These are phyloP conservation scores for Leccinum pseudoinsigne DNA, from an alignment of 1,284 basidiomycete species.

Conservation along the genomic window DNA sequence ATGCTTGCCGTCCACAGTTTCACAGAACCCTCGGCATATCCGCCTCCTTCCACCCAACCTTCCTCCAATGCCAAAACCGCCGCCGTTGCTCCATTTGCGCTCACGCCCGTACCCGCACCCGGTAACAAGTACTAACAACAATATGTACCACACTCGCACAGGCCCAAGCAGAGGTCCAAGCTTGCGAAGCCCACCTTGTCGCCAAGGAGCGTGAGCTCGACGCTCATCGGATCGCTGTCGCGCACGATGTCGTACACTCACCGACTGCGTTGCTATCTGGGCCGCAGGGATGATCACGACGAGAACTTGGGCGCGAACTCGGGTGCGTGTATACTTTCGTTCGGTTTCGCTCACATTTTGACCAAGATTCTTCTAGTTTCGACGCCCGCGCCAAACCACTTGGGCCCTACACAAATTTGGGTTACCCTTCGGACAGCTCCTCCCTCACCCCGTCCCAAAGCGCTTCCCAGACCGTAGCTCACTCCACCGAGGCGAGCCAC, in stretches of 20 bases:
- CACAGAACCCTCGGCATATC: no score
- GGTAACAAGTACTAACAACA: no score
- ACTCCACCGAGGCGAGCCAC: not conserved
- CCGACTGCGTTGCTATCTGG: constrained; percentile 68
- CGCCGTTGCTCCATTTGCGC: no score
- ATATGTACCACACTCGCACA: constrained; percentile 49
- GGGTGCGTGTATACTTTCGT: not conserved
- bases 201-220: constrained; percentile 65
- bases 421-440: not conserved
- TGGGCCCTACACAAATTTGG: not conserved
- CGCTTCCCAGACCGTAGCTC: not conserved
- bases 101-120: no score
- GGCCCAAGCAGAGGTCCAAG: constrained; percentile 74
- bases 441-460: not conserved
- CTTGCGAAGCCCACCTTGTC: constrained; percentile 72
- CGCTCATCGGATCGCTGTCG: constrained; percentile 46
- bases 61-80: no score
- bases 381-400: not conserved
- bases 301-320: no score
- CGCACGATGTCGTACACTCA: constrained; percentile 62
- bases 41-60: no score
- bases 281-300: constrained; percentile 14
- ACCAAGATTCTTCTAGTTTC: not conserved
- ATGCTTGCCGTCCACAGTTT: no score
- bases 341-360: not conserved